Evolutionary conservation across 2,329 filamentous ascomycete genomes (phyloP).

Genomic region (Fusarium kyushuense): DNA sequence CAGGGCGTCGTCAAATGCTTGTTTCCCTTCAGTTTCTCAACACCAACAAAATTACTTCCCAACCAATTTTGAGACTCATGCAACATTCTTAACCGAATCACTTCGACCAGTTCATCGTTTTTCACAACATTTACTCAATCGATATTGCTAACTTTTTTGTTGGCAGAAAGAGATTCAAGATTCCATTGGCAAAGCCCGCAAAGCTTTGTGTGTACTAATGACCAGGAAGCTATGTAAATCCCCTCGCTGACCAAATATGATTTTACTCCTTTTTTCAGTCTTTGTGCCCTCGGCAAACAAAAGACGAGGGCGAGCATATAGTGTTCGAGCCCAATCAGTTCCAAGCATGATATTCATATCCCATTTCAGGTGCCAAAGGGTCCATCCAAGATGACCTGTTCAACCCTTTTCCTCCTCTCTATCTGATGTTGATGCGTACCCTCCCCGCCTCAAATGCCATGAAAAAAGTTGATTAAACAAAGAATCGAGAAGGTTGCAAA

Average conservation of each 20-base stretch:
- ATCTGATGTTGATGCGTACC: conserved; percentile 31
- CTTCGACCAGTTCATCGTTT: not conserved
- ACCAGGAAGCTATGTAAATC: conserved; percentile 48
- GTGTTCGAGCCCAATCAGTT: conserved; percentile 34
- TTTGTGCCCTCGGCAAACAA: conserved; percentile 38
- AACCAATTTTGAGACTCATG: conserved; percentile 2
- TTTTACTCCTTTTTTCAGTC: conserved; percentile 46
- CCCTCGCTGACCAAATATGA: conserved; percentile 34
- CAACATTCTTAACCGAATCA: not conserved
- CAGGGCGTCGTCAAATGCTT: conserved; percentile 6
- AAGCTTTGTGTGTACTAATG: conserved; percentile 35
- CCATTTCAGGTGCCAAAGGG: conserved; percentile 25
- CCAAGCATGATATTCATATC: conserved; percentile 42
- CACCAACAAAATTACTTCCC: conserved; percentile 4
- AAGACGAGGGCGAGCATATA: conserved; percentile 35
- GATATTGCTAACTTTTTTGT: conserved; percentile 8
- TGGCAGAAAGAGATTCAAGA: conserved; percentile 45
- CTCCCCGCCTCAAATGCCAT: conserved; percentile 36
- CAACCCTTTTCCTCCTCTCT: conserved; percentile 38
- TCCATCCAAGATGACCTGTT: conserved; percentile 31
- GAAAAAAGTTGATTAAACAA: conserved; percentile 46
- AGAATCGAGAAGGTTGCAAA: conserved; percentile 48
- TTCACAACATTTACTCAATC: conserved; percentile 7
- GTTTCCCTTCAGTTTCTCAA: conserved; percentile 12
- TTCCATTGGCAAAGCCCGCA: conserved; percentile 47